These are phyloP conservation scores for Cystobasidium onofrii DNA, from an alignment of 768 basidiomycete genomes.

Conservation along the genomic window DNA sequence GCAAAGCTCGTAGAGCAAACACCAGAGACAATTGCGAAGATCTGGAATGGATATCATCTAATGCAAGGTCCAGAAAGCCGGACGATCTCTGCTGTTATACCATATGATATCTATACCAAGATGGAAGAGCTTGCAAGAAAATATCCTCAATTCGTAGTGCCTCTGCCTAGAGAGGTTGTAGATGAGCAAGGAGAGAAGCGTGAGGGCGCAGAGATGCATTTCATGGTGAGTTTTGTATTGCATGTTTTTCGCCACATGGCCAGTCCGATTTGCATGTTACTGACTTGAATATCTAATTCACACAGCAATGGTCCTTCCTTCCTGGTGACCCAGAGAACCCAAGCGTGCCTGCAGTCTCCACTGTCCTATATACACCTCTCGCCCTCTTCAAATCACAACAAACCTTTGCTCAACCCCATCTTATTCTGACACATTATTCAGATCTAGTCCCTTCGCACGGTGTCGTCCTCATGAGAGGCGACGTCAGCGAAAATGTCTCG, in stretches of 20 bases:
- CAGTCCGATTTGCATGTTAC: background rate
- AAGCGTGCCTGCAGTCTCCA: slow-evolving; percentile 53
- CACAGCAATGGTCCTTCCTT: slow-evolving; percentile 77
- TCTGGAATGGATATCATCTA: slow-evolving; percentile 25
- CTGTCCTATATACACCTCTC: slow-evolving; percentile 82
- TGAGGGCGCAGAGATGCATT: slow-evolving; percentile 47
- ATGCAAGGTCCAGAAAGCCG: slow-evolving; percentile 1
- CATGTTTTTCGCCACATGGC: background rate
- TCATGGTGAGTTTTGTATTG: slow-evolving; percentile 37
- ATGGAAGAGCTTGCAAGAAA: slow-evolving; percentile 59
- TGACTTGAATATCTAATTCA: slow-evolving; percentile 52
- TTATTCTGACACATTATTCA: slow-evolving; percentile 84
- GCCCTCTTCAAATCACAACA: slow-evolving; percentile 82
- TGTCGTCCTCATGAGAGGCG: slow-evolving; percentile 77
- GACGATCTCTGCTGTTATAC: slow-evolving; percentile 55
- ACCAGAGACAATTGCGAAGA: background rate
- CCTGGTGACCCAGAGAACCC: slow-evolving; percentile 48
- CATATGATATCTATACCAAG: slow-evolving; percentile 61
- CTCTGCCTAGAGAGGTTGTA: slow-evolving; percentile 57
- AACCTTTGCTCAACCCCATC: slow-evolving; percentile 79
- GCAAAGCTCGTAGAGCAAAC: slow-evolving; percentile 9
- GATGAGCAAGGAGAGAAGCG: slow-evolving; percentile 55
- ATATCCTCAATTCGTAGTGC: slow-evolving; percentile 74
- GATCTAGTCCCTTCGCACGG: slow-evolving; percentile 73
- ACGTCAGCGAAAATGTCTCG: slow-evolving; percentile 66